Evolutionary conservation across 805 yeast species (phyloP), one percentile per base, ranked within the genome.

Genomic region (Diddensiella transvaalensis): DNA sequence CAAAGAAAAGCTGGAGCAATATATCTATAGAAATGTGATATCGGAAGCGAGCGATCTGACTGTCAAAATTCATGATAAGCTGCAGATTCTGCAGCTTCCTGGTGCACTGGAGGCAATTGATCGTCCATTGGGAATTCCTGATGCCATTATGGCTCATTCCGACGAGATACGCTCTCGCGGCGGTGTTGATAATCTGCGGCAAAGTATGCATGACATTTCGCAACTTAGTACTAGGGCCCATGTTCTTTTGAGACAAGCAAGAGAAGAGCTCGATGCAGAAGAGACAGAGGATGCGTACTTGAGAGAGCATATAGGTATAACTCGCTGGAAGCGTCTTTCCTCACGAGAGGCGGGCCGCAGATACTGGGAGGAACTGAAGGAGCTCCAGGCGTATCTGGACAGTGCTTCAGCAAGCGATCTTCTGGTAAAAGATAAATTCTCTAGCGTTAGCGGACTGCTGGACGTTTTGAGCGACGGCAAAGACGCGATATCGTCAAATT

Each of bases 401-500:
- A 79, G 79, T 52, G 93, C 95, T 0, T 64, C 67, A 23, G 59
- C 67, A 2, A 85, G 93, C 5, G 96, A 89, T 63, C 63, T 63
- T 2, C 67, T 75, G 2, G 76, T 87, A 0, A 56, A 63, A 3
- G 61, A 65, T 2, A 76, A 77, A 42, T 77, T 79, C 53, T 54
- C 61, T 1, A 71, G 74, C n/a, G 69, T 85, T 42, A 76, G 73
- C 47, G 71, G 74, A 0, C 59, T 63, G 6, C 56, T 87, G 19
- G 66, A 62, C 35, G 63, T 76, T 3, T 75, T 73, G 50, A 69
- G 71, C 22, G 72, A 74, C 1, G 64, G 70, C 3, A 56, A 64
- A 22, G 44, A 53, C 21, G 54, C 60, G 4, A 51, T 70, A 21
- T 57, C 61, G 48, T 51, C 52, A 19, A 52, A 57, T 46, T 50